These are phyloP conservation scores for Mrakia blollopis DNA, from an alignment of 768 basidiomycete species.

Conservation along the genomic window DNA sequence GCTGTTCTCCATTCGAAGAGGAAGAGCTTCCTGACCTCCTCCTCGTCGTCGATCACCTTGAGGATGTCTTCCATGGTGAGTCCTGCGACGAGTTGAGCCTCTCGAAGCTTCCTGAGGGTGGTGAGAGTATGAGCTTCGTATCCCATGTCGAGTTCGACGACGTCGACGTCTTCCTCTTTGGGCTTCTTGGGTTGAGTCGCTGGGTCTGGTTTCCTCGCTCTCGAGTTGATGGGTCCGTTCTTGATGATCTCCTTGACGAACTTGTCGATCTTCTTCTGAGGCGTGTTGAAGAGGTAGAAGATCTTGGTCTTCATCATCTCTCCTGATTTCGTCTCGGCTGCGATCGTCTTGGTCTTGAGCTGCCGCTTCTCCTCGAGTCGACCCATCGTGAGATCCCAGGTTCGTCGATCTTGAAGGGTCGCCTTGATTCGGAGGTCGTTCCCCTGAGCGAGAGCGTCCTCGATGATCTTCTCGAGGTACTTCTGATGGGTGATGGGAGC, in stretches of 20 bases:
- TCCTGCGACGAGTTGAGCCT: not conserved
- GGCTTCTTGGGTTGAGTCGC: not conserved
- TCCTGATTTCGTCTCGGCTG: not conserved
- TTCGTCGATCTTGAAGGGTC: constrained; percentile 9
- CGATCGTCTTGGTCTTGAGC: constrained; percentile 8
- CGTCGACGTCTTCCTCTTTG: not conserved
- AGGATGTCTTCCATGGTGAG: constrained; percentile 14
- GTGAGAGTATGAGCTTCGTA: not conserved
- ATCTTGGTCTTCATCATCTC: constrained; percentile 21
- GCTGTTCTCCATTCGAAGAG: constrained; percentile 6
- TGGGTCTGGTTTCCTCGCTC: no score
- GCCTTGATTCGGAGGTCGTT: constrained; percentile 7
- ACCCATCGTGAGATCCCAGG: constrained; percentile 3
- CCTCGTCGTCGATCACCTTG: not conserved
- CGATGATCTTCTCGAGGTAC: constrained; percentile 10
- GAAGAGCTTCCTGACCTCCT: not conserved
- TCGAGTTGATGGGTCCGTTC: not conserved
- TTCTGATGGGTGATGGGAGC: not conserved
- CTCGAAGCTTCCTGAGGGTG: not conserved
- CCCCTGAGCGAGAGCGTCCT: constrained; percentile 6
- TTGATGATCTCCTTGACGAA: not conserved
- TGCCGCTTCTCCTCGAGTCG: constrained; percentile 10
- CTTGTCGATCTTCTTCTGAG: not conserved
- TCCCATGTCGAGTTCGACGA: not conserved
- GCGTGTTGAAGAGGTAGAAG: not conserved